These are phyloP conservation scores for Wickerhamomyces kurtzmanii DNA, from an alignment of 805 yeast genomes.

Conservation along the genomic window DNA sequence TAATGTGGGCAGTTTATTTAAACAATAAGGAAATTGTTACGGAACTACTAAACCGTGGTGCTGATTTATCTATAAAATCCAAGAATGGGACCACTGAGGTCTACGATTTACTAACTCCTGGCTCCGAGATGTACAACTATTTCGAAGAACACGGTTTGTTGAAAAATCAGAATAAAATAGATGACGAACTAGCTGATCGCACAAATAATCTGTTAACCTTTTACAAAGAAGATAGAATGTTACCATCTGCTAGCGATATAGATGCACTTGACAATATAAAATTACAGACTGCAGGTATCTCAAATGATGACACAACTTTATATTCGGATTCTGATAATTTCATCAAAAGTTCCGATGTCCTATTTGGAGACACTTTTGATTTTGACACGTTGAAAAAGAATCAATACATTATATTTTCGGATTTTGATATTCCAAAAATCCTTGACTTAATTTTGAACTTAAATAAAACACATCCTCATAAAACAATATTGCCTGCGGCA, in stretches of 20 bases:
- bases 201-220: constrained; percentile 6
- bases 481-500: constrained; percentile 52
- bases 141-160: constrained; percentile 42
- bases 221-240: constrained; percentile 6
- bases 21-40: constrained; percentile 46
- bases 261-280: constrained; percentile 24
- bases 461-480: constrained; percentile 42
- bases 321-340: constrained; percentile 12
- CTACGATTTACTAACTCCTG: constrained; percentile 45
- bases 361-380: constrained; percentile 36
- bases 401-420: constrained; percentile 54
- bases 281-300: constrained; percentile 29
- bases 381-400: constrained; percentile 44
- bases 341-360: constrained; percentile 1
- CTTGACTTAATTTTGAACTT: constrained; percentile 49
- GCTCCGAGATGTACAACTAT: constrained; percentile 46
- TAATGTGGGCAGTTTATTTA: constrained; percentile 81
- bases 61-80: constrained; percentile 35
- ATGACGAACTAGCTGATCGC: neutral
- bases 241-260: constrained; percentile 9
- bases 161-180: constrained; percentile 5
- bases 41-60: constrained; percentile 50
- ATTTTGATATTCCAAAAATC: constrained; percentile 65
- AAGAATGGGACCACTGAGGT: constrained; percentile 38
- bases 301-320: constrained; percentile 13